phyloP scores from a whole-genome alignment of 2,329 filamentous ascomycete genomes.

The Nannizziopsis barbatae region DNA sequence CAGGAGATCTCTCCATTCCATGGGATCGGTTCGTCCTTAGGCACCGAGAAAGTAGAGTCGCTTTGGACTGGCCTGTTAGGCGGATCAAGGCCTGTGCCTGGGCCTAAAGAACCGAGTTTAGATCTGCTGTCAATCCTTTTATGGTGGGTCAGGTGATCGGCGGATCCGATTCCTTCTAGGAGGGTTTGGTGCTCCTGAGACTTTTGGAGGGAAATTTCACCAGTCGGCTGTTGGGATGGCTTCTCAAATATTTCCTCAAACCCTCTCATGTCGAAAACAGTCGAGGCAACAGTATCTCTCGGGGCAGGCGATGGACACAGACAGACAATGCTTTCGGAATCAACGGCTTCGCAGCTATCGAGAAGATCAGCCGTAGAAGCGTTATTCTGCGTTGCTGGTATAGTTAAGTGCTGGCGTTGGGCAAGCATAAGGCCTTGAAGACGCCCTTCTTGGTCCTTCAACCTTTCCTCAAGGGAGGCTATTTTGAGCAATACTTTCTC shows the following conservation, averaged over 20 bases:
- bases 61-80: not conserved
- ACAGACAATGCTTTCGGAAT: not conserved
- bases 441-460: constrained; percentile 4
- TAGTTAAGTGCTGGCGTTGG: not conserved
- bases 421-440: constrained; percentile 3
- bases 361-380: not conserved
- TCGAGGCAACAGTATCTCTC: not conserved
- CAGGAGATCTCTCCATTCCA: constrained; percentile 16
- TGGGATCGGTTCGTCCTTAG: constrained; percentile 2
- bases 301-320: not conserved
- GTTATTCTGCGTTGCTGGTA: not conserved
- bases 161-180: constrained; percentile 14
- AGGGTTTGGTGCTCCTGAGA: constrained; percentile 1
- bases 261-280: not conserved
- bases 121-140: not conserved
- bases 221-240: not conserved
- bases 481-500: not conserved
- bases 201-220: not conserved
- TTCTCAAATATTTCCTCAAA: constrained; percentile 3
- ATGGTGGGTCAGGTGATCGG: constrained; percentile 11
- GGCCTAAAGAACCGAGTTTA: not conserved
- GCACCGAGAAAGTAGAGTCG: not conserved
- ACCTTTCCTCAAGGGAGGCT: not conserved
- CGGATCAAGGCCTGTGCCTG: constrained; percentile 7
- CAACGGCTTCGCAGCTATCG: not conserved